Evolutionary conservation across 148 eudicot genomes (phyloP).

Genomic region (Vaccinium corymbosum): DNA sequence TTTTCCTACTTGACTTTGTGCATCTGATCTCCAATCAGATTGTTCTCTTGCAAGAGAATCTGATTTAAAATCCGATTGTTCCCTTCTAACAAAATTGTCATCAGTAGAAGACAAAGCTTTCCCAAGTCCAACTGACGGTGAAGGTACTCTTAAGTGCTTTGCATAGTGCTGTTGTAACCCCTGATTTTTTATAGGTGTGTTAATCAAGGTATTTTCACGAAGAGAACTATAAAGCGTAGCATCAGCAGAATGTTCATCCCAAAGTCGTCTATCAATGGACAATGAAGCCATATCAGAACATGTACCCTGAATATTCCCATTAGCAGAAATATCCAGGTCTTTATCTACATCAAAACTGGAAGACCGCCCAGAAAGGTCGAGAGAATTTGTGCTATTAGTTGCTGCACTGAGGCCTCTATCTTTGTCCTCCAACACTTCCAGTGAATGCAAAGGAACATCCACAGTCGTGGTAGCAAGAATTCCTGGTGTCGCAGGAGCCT

Average conservation of each 20-base stretch:
- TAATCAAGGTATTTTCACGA: slow-evolving; percentile 24
- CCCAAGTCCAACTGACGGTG: slow-evolving; percentile 20
- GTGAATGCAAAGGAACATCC: slow-evolving; percentile 24
- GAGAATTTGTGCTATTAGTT: slow-evolving; percentile 18
- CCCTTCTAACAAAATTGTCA: slow-evolving; percentile 22
- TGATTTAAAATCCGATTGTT: slow-evolving; percentile 27
- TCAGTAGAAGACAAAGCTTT: slow-evolving; percentile 27
- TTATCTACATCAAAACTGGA: slow-evolving; percentile 25
- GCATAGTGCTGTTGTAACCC: slow-evolving; percentile 24
- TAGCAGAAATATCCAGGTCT: slow-evolving; percentile 21
- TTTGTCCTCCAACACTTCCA: slow-evolving; percentile 24
- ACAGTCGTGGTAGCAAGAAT: slow-evolving; percentile 23
- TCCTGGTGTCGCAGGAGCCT: slow-evolving; percentile 25
- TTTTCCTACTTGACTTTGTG: slow-evolving; percentile 20
- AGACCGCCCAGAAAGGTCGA: slow-evolving; percentile 25
- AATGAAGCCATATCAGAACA: slow-evolving; percentile 41
- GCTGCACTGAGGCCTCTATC: slow-evolving; percentile 14
- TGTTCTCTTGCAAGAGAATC: slow-evolving; percentile 27
- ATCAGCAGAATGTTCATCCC: slow-evolving; percentile 29
- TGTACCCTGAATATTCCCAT: slow-evolving; percentile 31
- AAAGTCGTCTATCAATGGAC: slow-evolving; percentile 25
- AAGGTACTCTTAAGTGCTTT: slow-evolving; percentile 37
- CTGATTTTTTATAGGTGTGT: slow-evolving; percentile 23
- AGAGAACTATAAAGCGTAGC: slow-evolving; percentile 26
- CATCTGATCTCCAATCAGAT: slow-evolving; percentile 33